A percentile compares a stretch with the other conserved stretches of the same genome.
These are phyloP conservation scores for Aurantiochytrium sp. DNA, from an alignment of 108 stramenopile species.

Conservation along the genomic window DNA sequence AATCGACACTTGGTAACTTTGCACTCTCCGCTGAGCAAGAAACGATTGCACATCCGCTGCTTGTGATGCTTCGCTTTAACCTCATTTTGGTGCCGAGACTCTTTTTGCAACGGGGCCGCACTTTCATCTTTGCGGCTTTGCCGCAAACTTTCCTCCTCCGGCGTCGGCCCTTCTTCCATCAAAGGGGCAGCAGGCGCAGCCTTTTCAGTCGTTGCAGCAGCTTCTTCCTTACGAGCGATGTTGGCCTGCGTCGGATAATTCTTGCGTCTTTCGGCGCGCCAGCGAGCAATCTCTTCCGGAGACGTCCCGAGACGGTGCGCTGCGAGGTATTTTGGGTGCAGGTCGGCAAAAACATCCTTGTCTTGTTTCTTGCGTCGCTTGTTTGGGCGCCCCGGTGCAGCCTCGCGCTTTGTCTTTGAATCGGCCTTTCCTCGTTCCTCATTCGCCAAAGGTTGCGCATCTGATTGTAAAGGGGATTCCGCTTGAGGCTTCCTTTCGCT, in stretches of 20 bases:
- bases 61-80: neutral
- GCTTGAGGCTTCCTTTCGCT: too few relatives aligned
- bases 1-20: neutral
- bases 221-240: neutral
- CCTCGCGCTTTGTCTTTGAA: too few relatives aligned
- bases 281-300: neutral
- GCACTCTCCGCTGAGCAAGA: neutral
- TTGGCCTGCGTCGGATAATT: conserved; percentile 1
- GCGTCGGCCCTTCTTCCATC: neutral
- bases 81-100: neutral
- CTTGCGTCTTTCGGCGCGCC: neutral
- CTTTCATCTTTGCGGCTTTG: too few relatives aligned
- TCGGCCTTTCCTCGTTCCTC: too few relatives aligned
- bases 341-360: neutral
- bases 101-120: too few relatives aligned
- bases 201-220: neutral
- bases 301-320: neutral
- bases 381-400: neutral
- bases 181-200: too few relatives aligned
- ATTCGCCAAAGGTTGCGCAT: too few relatives aligned
- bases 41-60: neutral
- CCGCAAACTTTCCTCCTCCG: too few relatives aligned
- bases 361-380: neutral
- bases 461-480: too few relatives aligned
- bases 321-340: neutral